These are phyloP conservation scores for Fusarium guadeloupense DNA, from an alignment of 2,329 filamentous ascomycete species.

Conservation along the genomic window DNA sequence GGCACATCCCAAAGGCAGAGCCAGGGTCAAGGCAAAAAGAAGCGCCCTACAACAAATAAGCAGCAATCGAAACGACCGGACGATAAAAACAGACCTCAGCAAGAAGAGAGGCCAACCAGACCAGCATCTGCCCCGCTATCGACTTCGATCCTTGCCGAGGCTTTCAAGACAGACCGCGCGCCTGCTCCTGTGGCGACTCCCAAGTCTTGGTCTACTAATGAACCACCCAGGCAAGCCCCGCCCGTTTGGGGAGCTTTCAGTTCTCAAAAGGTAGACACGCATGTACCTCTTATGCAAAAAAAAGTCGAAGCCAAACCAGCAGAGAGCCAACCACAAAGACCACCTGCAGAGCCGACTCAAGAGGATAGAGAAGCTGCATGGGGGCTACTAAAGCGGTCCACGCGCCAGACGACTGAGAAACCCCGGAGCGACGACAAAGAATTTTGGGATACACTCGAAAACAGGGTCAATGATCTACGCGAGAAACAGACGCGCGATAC, in stretches of 20 bases:
- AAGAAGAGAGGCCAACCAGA: not conserved
- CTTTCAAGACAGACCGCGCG: conserved; percentile 45
- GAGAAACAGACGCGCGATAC: conserved; percentile 5
- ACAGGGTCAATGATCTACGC: conserved; percentile 33
- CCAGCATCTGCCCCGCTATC: conserved; percentile 29
- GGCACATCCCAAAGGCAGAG: conserved; percentile 5
- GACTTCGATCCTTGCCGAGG: conserved; percentile 46
- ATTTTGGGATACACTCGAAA: conserved; percentile 41
- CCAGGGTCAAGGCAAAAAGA: conserved; percentile 11
- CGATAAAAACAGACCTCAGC: conserved; percentile 3
- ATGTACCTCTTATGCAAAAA: conserved; percentile 16
- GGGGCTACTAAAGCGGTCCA: conserved; percentile 39
- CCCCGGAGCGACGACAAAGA: not conserved
- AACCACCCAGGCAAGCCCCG: conserved; percentile 10
- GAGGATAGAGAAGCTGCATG: conserved; percentile 27
- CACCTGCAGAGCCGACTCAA: not conserved
- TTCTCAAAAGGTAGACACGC: conserved; percentile 33
- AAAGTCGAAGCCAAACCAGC: not conserved
- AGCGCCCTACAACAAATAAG: not conserved
- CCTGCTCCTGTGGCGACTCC: conserved; percentile 42
- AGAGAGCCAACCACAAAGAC: not conserved
- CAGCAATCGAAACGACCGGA: conserved; percentile 2
- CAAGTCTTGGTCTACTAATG: conserved; percentile 37
- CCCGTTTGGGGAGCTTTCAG: conserved; percentile 40
- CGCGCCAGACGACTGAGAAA: conserved; percentile 9